Conservation (phyloP, 2,329 filamentous ascomycete genomes). For the Colletotrichum horii region DNA sequence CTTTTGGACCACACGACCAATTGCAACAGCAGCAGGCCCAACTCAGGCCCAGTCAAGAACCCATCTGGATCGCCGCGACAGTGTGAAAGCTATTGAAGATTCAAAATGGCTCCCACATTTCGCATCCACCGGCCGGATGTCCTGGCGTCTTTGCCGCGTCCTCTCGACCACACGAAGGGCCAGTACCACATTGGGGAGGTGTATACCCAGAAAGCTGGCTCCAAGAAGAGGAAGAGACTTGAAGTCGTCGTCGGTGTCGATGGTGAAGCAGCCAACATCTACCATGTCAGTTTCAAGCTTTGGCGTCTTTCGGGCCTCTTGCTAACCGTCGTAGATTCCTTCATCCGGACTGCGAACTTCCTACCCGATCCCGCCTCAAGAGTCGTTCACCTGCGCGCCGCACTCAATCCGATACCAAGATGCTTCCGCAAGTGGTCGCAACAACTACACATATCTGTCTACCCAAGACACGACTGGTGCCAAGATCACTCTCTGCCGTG, state of each 20-base stretch:
- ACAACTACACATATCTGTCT: conserved; percentile 67
- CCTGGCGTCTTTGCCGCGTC: conserved; percentile 63
- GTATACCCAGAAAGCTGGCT: conserved; percentile 61
- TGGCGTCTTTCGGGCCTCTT: neutral
- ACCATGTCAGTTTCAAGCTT: conserved; percentile 57
- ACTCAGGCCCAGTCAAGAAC: neutral
- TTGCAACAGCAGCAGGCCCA: conserved; percentile 7
- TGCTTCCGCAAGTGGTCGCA: conserved; percentile 50
- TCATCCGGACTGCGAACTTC: conserved; percentile 68
- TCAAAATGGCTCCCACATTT: conserved; percentile 62
- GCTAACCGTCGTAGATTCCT: conserved; percentile 54
- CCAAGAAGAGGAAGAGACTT: conserved; percentile 66
- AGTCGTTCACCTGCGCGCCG: conserved; percentile 66
- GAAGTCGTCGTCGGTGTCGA: conserved; percentile 69
- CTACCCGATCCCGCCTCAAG: conserved; percentile 70
- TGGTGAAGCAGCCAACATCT: conserved; percentile 69
- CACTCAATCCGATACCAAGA: conserved; percentile 61
- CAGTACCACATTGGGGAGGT: conserved; percentile 65
- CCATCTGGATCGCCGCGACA: neutral
- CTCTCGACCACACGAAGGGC: conserved; percentile 52
- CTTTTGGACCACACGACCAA: neutral
- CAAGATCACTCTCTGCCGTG: conserved; percentile 65
- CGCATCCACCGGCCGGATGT: conserved; percentile 70
- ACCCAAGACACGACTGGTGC: conserved; percentile 52
- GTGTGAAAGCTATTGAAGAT: neutral